phyloP scores from a whole-genome alignment of 192 early-diverging fungal genomes.

The Phycomyces blakesleeanus region DNA sequence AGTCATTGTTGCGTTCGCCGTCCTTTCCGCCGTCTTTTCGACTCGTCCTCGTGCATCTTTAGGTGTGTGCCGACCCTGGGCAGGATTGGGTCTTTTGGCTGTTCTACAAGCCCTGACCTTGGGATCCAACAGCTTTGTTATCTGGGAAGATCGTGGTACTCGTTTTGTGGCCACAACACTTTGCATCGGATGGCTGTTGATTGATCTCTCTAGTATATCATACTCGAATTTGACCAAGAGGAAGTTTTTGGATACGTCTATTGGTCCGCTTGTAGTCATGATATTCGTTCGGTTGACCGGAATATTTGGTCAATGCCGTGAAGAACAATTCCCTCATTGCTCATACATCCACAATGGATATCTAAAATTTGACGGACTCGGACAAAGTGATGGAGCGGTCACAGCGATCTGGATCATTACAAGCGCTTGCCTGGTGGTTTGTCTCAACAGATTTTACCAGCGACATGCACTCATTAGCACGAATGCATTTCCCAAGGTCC shows the following conservation, averaged over 20 bases:
- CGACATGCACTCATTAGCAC: neutral
- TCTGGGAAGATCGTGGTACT: conserved; percentile 79
- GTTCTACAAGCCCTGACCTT: conserved; percentile 62
- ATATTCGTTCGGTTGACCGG: conserved; percentile 54
- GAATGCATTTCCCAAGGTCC: neutral
- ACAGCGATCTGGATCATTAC: neutral
- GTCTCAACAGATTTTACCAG: neutral
- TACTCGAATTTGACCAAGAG: neutral
- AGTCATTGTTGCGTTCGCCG: neutral
- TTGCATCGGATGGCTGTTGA: conserved; percentile 32
- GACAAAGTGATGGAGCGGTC: neutral
- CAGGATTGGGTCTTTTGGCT: conserved; percentile 9
- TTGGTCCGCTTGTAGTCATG: conserved; percentile 29
- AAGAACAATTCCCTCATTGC: conserved; percentile 82
- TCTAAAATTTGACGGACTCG: conserved; percentile 6
- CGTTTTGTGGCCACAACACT: conserved; percentile 67
- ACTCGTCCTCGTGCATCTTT: neutral
- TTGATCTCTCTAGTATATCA: neutral
- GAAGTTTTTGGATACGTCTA: neutral
- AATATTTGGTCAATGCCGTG: conserved; percentile 70
- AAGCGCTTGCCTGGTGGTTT: neutral
- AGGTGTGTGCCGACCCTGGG: neutral
- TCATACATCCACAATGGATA: conserved; percentile 19
- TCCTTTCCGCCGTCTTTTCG: neutral
- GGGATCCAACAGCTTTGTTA: conserved; percentile 87